Conservation (phyloP, 2,329 filamentous ascomycete genomes). For the Phialophora chinensis region DNA sequence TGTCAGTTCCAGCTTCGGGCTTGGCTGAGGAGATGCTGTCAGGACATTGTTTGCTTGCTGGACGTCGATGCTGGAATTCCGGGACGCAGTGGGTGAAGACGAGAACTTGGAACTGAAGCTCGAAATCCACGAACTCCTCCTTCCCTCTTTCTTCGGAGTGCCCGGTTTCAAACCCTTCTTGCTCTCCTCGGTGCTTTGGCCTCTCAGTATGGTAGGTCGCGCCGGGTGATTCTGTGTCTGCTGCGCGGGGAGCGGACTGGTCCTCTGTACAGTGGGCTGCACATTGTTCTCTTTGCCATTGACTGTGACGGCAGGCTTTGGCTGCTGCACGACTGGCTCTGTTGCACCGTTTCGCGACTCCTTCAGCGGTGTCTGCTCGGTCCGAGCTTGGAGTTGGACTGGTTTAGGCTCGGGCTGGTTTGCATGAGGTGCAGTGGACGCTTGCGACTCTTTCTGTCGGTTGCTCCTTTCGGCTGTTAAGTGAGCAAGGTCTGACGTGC, state of each 20-base stretch:
- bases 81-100: constrained; percentile 53
- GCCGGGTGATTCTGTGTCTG: constrained; percentile 14
- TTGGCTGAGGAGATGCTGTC: constrained; percentile 37
- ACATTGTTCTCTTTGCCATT: constrained; percentile 25
- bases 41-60: constrained; percentile 16
- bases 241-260: constrained; percentile 4
- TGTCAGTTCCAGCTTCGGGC: constrained; percentile 47
- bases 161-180: constrained; percentile 25
- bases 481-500: constrained; percentile 25
- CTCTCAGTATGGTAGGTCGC: constrained; percentile 27
- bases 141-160: constrained; percentile 48
- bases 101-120: constrained; percentile 94
- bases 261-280: constrained; percentile 18
- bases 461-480: constrained; percentile 39
- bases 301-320: constrained; percentile 17
- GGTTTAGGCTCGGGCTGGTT: constrained; percentile 33
- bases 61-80: constrained; percentile 37
- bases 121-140: constrained; percentile 87
- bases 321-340: constrained; percentile 2
- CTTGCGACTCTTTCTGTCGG: constrained; percentile 30
- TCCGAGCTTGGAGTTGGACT: constrained; percentile 22
- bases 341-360: constrained; percentile 31
- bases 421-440: constrained; percentile 35
- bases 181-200: constrained; percentile 28
- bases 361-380: constrained; percentile 33